Evolutionary conservation across 768 basidiomycete genomes (phyloP), one percentile per base, ranked within the genome.

Genomic region (Tricholoma sp.): DNA sequence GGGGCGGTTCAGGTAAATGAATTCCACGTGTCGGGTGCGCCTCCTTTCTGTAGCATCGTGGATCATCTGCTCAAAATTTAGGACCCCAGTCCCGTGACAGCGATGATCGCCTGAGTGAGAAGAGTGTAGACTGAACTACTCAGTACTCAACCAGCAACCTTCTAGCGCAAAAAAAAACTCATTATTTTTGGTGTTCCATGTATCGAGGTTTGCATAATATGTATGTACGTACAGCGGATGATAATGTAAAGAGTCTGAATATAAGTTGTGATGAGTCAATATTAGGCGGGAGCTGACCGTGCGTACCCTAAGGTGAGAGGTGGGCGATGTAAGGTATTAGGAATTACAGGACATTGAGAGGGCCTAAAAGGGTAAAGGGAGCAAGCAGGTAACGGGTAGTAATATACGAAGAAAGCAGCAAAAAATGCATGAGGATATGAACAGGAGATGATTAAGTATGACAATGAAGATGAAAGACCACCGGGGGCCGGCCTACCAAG

Each of bases 241-340:
- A 34, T 64, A 65, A 52, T 54, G 53, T 61, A 59, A 52, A 53
- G 51, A 39, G 58, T 24, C 24, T 24, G 57, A 57, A 28, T 56
- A 50, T 56, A 50, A 60, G 57, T 57, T 64, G 24, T 41, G 53
- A 20, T 61, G 55, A 62, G 61, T 47, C 56, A 61, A 60, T 58
- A 61, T 61, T 55, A 56, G 50, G 55, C 57, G 61, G 62, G 58
- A 61, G 64, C 63, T 57, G 57, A 62, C 63, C 64, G 63, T 63
- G 47, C 20, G 31, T 44, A 55, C 57, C 65, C 60, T 50, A 59
- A 53, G 49, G 34, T 45, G 54, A 39, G 37, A 55, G 54, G 52
- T 59, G 55, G 58, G 58, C 48, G 63, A 56, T 54, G 67, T 73
- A 71, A 61, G 44, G 63, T 70, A 67, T 49, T 61, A 62, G 63